A percentile compares a stretch with the other conserved stretches of the same genome.
These are phyloP conservation scores for Teratosphaeria epicoccoides DNA, from an alignment of 2,329 filamentous ascomycete genomes.

Conservation along the genomic window DNA sequence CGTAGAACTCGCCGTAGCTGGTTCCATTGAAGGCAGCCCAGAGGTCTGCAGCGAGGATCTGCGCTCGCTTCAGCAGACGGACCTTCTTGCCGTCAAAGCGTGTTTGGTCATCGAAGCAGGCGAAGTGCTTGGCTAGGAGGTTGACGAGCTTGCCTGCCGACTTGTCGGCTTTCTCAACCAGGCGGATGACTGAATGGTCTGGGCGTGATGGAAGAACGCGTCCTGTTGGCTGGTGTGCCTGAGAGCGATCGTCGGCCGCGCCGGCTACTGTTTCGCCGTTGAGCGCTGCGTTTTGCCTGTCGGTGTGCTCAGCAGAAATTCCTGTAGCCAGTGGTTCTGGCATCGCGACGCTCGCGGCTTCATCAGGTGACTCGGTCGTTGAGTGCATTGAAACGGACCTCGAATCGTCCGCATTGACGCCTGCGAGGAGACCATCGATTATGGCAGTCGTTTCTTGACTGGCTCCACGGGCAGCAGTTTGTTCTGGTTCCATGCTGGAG, in stretches of 20 bases:
- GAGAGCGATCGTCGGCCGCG: neutral
- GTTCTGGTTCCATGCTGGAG: neutral
- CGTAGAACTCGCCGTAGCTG: conserved; percentile 67
- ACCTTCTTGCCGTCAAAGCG: conserved; percentile 64
- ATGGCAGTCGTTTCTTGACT: neutral
- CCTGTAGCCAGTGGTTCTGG: neutral
- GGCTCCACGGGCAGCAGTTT: neutral
- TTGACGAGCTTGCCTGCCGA: conserved; percentile 84
- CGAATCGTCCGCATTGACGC: neutral
- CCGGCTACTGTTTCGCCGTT: neutral
- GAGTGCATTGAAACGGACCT: neutral
- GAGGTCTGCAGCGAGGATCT: conserved; percentile 89
- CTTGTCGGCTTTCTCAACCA: conserved; percentile 61
- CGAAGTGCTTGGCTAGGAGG: conserved; percentile 67
- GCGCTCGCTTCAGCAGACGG: conserved; percentile 82
- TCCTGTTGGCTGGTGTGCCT: neutral
- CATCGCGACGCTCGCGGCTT: neutral
- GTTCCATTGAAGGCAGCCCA: conserved; percentile 91
- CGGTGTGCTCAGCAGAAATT: neutral
- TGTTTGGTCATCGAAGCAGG: conserved; percentile 76
- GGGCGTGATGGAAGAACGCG: neutral
- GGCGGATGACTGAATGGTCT: conserved; percentile 51
- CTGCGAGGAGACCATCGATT: neutral
- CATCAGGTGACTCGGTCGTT: neutral
- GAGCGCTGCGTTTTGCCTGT: neutral